Percentiles rank a stretch among this genome's conserved stretches.
Conservation (phyloP, 1,284 basidiomycete species). For the Mycena citricolor region DNA sequence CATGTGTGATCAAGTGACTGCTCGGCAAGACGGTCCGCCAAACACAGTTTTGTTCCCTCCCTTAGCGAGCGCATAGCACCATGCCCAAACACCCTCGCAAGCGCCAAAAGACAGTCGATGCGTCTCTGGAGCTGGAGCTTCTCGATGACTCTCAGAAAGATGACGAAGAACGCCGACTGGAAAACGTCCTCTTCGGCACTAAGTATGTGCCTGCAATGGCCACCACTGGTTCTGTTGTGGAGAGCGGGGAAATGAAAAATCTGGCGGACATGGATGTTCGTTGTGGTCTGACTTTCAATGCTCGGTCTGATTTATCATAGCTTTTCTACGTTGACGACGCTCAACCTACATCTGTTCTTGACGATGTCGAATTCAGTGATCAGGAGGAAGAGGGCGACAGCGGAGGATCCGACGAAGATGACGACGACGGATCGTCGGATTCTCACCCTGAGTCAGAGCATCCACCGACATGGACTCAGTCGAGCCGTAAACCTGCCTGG, state of each 20-base stretch:
- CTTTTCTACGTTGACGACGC: constrained; percentile 70
- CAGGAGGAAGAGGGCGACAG: constrained; percentile 28
- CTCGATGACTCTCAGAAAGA: constrained; percentile 63
- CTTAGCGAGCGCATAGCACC: too few species aligned
- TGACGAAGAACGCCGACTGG: constrained; percentile 81
- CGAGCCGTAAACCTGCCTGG: constrained; percentile 73
- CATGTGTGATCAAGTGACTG: too few species aligned
- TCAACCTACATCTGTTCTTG: constrained; percentile 27
- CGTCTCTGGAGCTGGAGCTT: constrained; percentile 5
- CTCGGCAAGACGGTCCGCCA: too few species aligned
- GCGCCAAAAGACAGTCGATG: constrained; percentile 9
- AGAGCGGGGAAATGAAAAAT: constrained; percentile 52
- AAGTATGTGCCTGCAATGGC: constrained; percentile 45
- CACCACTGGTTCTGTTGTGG: constrained; percentile 22
- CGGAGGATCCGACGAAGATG: constrained; percentile 10
- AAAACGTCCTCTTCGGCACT: constrained; percentile 79
- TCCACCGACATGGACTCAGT: constrained; percentile 32
- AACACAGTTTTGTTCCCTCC: too few species aligned
- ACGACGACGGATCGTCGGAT: constrained; percentile 16
- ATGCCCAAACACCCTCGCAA: constrained; percentile 15
- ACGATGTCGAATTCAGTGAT: constrained; percentile 26
- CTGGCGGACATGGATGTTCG: constrained; percentile 68
- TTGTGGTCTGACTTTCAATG: constrained; percentile 24
- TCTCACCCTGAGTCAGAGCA: constrained; percentile 26
- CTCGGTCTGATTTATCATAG: constrained; percentile 35